These are phyloP conservation scores for Hypomontagnella submonticulosa DNA, from an alignment of 495 filamentous ascomycete genomes.

Conservation along the genomic window DNA sequence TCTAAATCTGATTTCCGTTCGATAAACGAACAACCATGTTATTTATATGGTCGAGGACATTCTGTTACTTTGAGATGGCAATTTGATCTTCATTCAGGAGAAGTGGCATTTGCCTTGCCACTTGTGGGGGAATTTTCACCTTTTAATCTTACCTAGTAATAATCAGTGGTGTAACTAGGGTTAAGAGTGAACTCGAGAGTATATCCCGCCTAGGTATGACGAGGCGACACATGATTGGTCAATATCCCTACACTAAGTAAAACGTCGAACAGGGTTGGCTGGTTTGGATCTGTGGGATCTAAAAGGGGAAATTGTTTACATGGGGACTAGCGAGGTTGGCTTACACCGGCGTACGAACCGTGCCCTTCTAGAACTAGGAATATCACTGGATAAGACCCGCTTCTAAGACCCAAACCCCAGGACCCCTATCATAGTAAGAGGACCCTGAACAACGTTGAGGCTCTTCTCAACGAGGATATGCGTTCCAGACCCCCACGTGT, in stretches of 20 bases:
- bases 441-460: conserved; percentile 32
- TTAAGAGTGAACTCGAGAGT: neutral
- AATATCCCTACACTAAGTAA: conserved; percentile 3
- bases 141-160: conserved; percentile 30
- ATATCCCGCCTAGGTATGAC: conserved; percentile 20
- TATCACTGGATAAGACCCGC: conserved; percentile 11
- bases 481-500: conserved; percentile 41
- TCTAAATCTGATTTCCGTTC: too few species aligned
- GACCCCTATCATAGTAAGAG: conserved; percentile 30
- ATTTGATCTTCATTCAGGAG: neutral
- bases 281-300: conserved; percentile 24
- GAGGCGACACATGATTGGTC: conserved; percentile 13
- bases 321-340: conserved; percentile 18
- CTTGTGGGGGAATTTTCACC: conserved; percentile 15
- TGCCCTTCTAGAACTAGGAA: conserved; percentile 15
- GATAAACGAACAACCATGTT: too few species aligned
- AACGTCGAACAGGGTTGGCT: conserved; percentile 29
- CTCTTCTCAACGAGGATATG: conserved; percentile 40
- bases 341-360: conserved; percentile 24
- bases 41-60: neutral
- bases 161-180: conserved; percentile 23
- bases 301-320: conserved; percentile 33
- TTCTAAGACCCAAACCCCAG: conserved; percentile 39
- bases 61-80: too few species aligned
- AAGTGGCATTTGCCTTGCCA: neutral